A percentile compares a stretch with the other conserved stretches of the same genome.
These are phyloP conservation scores for Cymodocea nodosa DNA, from an alignment of 116 monocot species.

Conservation along the genomic window DNA sequence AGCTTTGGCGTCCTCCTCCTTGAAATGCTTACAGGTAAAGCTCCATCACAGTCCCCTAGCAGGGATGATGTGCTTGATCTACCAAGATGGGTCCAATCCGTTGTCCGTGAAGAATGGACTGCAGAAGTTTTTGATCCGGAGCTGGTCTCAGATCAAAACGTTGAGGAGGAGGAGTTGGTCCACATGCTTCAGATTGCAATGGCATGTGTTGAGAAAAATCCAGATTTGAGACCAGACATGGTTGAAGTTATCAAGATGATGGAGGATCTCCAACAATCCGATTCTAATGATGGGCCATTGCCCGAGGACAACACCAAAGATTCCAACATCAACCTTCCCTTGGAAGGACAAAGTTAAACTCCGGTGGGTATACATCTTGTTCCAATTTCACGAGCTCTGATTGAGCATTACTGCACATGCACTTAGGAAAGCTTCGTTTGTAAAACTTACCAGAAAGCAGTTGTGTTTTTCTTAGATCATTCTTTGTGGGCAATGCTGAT, in stretches of 20 bases:
- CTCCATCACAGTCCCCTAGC: background rate
- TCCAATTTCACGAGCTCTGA: background rate
- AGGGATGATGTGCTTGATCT: background rate
- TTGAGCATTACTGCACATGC: background rate
- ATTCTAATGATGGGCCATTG: conserved; percentile 35
- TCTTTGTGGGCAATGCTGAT: no score
- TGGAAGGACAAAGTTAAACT: background rate
- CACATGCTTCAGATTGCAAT: conserved; percentile 82
- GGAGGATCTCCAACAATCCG: conserved; percentile 36
- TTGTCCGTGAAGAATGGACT: conserved; percentile 76
- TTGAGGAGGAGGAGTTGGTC: conserved; percentile 75
- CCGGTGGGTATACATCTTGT: background rate
- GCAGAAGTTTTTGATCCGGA: conserved; percentile 77
- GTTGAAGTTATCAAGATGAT: conserved; percentile 66
- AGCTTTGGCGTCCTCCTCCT: conserved; percentile 7
- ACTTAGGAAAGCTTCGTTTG: no score
- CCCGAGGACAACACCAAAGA: conserved; percentile 38
- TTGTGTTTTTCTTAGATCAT: no score
- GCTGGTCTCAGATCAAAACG: conserved; percentile 36
- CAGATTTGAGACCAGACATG: conserved; percentile 65
- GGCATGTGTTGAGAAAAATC: conserved; percentile 44
- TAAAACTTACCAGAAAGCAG: no score
- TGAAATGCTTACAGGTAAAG: conserved; percentile 8
- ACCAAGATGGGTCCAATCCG: conserved; percentile 20
- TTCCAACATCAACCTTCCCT: conserved; percentile 3